Conservation (phyloP, 2,329 filamentous ascomycete species). For the Verticillium nubilum region DNA sequence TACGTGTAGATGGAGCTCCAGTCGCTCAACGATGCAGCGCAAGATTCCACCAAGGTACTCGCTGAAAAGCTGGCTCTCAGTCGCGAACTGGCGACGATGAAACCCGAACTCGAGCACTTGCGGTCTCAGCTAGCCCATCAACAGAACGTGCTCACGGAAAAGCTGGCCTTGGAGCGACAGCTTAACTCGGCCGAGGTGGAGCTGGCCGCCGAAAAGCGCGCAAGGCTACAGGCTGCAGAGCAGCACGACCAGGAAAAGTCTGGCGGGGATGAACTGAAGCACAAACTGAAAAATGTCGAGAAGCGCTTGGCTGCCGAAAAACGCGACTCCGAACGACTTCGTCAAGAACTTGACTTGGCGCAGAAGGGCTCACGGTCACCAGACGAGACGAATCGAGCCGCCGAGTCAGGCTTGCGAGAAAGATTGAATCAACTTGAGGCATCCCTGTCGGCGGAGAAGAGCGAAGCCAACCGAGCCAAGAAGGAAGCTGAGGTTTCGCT, state of each 20-base stretch:
- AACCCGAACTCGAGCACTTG: slow-evolving; percentile 52
- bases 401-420: slow-evolving; percentile 32
- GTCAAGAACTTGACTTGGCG: background rate
- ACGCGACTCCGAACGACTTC: slow-evolving; percentile 10
- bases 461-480: slow-evolving; percentile 38
- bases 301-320: slow-evolving; percentile 26
- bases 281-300: slow-evolving; percentile 28
- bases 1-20: slow-evolving; percentile 61
- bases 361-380: background rate
- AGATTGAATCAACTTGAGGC: slow-evolving; percentile 28
- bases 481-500: slow-evolving; percentile 47
- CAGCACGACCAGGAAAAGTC: slow-evolving; percentile 21
- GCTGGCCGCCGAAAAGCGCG: slow-evolving; percentile 67
- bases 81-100: slow-evolving; percentile 45
- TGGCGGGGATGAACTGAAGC: slow-evolving; percentile 35
- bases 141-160: slow-evolving; percentile 69
- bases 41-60: slow-evolving; percentile 66
- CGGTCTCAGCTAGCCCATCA: slow-evolving; percentile 51
- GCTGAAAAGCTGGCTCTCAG: slow-evolving; percentile 49
- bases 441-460: slow-evolving; percentile 32
- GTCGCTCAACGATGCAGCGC: slow-evolving; percentile 59
- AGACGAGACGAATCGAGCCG: slow-evolving; percentile 34
- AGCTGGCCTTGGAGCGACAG: slow-evolving; percentile 73
- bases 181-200: slow-evolving; percentile 73
- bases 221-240: slow-evolving; percentile 6